Percentiles rank a stretch among this genome's conserved stretches.
phyloP scores from a whole-genome alignment of 2,329 filamentous ascomycete species.

The Macrophomina phaseolina region DNA sequence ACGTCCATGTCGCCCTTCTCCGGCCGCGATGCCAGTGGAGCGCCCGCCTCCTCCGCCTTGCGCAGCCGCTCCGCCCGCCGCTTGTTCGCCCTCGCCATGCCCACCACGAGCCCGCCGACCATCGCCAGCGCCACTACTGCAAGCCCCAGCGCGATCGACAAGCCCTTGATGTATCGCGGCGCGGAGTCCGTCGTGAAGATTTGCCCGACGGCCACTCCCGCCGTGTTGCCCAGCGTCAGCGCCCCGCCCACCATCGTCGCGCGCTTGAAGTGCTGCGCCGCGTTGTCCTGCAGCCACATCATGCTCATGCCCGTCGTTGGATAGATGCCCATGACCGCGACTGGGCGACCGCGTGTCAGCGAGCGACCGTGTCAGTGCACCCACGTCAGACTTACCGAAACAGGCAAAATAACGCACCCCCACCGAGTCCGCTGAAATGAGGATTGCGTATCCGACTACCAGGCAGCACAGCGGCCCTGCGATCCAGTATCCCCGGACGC shows the following conservation, averaged over 20 bases:
- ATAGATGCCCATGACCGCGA: slow-evolving; percentile 24
- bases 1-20: slow-evolving; percentile 27
- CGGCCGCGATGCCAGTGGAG: slow-evolving; percentile 13
- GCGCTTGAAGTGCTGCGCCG: slow-evolving; percentile 26
- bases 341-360: slow-evolving; percentile 1
- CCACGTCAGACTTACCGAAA: slow-evolving; percentile 23
- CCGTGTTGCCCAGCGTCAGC: slow-evolving; percentile 27
- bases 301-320: slow-evolving; percentile 26
- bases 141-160: slow-evolving; percentile 26
- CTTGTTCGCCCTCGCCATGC: slow-evolving; percentile 23
- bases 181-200: slow-evolving; percentile 22
- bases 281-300: slow-evolving; percentile 27
- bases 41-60: slow-evolving; percentile 21
- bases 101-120: slow-evolving; percentile 22
- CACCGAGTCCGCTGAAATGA: slow-evolving; percentile 18
- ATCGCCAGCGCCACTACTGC: slow-evolving; percentile 26
- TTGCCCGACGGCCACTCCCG: slow-evolving; percentile 26
- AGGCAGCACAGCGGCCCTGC: slow-evolving; percentile 22
- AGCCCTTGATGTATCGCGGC: slow-evolving; percentile 26
- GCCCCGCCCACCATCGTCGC: slow-evolving; percentile 27
- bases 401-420: slow-evolving; percentile 28
- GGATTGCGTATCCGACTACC: slow-evolving; percentile 26
- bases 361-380: background rate
- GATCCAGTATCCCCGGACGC: slow-evolving; percentile 13
- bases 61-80: slow-evolving; percentile 22